Evolutionary conservation across 495 filamentous ascomycete species (phyloP).

Genomic region (Hypoxylon fragiforme): DNA sequence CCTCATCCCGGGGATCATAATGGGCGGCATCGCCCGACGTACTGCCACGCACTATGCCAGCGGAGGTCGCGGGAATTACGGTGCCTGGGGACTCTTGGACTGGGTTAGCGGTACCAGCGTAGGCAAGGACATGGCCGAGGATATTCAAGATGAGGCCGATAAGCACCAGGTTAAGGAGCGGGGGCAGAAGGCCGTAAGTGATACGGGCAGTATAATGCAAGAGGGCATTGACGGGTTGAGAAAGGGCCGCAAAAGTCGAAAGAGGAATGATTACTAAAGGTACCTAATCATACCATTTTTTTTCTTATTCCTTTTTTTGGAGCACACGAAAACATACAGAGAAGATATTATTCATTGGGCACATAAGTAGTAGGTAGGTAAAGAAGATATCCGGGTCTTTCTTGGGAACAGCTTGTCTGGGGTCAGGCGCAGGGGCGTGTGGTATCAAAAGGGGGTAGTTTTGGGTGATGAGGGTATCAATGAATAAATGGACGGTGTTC

Average conservation of each 20-base stretch:
- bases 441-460: too few relatives aligned
- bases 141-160: constrained; percentile 58
- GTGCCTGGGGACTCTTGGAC: constrained; percentile 77
- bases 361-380: too few relatives aligned
- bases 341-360: too few relatives aligned
- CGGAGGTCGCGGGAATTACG: constrained; percentile 71
- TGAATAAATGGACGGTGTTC: too few relatives aligned
- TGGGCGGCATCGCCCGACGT: constrained; percentile 73
- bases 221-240: constrained; percentile 41
- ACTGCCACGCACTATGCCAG: constrained; percentile 68
- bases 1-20: constrained; percentile 70
- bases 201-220: constrained; percentile 41
- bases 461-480: too few relatives aligned
- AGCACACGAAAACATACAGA: too few relatives aligned
- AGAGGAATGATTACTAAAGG: constrained; percentile 42
- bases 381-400: too few relatives aligned
- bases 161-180: constrained; percentile 60
- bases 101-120: constrained; percentile 72
- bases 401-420: too few relatives aligned
- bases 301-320: too few relatives aligned
- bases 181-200: constrained; percentile 42
- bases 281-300: not conserved
- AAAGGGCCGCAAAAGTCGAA: constrained; percentile 40
- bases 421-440: too few relatives aligned
- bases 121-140: constrained; percentile 59